Base-by-base conservation (phyloP, 305 asterid genomes). In the Plantago rigida region DNA sequence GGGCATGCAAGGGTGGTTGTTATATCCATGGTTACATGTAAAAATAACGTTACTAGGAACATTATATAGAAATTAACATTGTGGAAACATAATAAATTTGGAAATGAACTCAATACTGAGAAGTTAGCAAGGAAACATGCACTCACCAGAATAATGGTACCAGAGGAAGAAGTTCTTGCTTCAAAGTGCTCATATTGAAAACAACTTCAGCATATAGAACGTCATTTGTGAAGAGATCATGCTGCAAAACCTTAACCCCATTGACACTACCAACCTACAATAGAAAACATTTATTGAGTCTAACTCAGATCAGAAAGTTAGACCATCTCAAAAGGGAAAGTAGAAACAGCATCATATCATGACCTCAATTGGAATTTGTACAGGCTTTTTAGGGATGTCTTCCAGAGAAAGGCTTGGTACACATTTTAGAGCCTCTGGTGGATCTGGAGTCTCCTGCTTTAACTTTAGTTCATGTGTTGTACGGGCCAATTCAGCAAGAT, bases 381-480 rank as follows among this genome's bases (percentile, higher is more conserved):
- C 69, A 69, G 96, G 97, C 54, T 85, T 79, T 71, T 79, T 87
- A n/a, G 99, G 99, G 73, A 93, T 93, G 77, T 93, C 99, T 72
- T 82, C 70, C 64, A 93, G 78, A 71, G 92, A 80, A 64, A 93
- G 87, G 77, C 96, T 74, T 41, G 99, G 97, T 29, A 93, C 96
- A 56, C 88, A 75, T 75, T 82, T 93, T 39, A 93, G 81, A 71
- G 96, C 95, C 77, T 93, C 99, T 52, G 97, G 97, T 57, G 96
- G 86, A 64, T 93, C 99, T 42, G 97, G 99, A 56, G 99, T 93
- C 77, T 93, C 97, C 67, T 93, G 99, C 77, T 89, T 89, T 81
- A 87, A 57, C 78, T 80, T 84, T 50, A 93, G 81, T 64, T 89
- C 97, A 57, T 78, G 86, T 28, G 99, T 93, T 56, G 94, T 86